Conservation (phyloP, 345 rosid genomes). For the Nephelium lappaceum region DNA sequence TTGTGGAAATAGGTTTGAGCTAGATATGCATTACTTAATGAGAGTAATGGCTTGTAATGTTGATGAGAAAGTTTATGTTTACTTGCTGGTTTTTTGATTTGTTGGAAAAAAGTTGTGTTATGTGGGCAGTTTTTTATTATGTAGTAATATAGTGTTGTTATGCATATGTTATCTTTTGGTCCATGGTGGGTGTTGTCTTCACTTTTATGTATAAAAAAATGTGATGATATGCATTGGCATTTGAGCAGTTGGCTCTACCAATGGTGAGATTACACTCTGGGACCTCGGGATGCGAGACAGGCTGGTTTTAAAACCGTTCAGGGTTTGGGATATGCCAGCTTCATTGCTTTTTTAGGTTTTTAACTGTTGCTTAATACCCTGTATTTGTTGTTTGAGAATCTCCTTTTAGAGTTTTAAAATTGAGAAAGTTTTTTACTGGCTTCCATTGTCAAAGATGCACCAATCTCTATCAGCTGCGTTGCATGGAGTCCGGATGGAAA, state of each 20-base stretch:
- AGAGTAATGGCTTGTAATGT: no score
- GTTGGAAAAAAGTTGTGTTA: no score
- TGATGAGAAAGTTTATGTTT: no score
- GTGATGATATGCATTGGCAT: conserved; percentile 30
- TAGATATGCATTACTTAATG: no score
- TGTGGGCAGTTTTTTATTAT: no score
- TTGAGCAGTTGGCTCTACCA: conserved; percentile 73
- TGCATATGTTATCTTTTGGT: no score
- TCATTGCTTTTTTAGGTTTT: conserved; percentile 68
- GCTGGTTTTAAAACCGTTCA: conserved; percentile 74
- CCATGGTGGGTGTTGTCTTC: no score
- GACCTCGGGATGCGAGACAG: conserved; percentile 63
- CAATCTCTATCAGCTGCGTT: conserved; percentile 56
- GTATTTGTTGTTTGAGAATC: conserved; percentile 4
- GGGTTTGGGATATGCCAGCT: conserved; percentile 62
- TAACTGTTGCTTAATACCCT: conserved; percentile 7
- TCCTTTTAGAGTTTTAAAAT: conserved; percentile 25
- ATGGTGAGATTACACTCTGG: conserved; percentile 87
- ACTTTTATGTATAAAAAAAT: no score
- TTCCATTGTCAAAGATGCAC: conserved; percentile 42
- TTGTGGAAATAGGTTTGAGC: no score
- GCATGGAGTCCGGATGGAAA: conserved; percentile 76
- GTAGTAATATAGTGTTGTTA: no score
- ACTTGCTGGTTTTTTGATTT: no score
- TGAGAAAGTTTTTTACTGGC: conserved; percentile 41